These are phyloP conservation scores for Gaultheria prostrata DNA, from an alignment of 148 eudicot species.

Conservation along the genomic window DNA sequence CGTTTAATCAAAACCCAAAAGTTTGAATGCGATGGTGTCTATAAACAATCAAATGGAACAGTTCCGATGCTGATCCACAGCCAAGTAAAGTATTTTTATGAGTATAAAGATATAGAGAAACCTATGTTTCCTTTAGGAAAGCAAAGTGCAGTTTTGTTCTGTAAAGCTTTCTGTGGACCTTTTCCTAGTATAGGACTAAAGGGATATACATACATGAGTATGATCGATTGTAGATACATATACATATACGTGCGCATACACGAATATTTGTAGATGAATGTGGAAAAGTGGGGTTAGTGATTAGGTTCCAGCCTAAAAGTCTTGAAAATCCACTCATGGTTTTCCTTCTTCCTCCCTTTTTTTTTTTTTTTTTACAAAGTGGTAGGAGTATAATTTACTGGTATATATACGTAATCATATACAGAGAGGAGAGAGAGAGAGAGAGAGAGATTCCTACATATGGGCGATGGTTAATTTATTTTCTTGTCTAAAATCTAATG, in stretches of 20 bases:
- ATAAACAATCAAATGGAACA: background rate
- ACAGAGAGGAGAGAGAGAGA: background rate
- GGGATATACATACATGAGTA: background rate
- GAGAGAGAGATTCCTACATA: background rate
- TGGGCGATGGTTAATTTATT: too few relatives aligned
- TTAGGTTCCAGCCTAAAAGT: slow-evolving; percentile 34
- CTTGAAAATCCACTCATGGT: slow-evolving; percentile 9
- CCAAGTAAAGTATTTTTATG: background rate
- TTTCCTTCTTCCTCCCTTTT: background rate
- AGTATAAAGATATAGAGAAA: too few relatives aligned
- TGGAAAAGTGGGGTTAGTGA: slow-evolving; percentile 1
- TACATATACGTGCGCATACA: background rate
- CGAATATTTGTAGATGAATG: background rate
- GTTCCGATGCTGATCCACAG: slow-evolving; percentile 9
- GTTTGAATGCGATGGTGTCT: background rate
- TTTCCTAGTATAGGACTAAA: background rate
- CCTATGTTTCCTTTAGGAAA: background rate
- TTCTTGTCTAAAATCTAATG: too few relatives aligned
- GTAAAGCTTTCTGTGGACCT: slow-evolving; percentile 8
- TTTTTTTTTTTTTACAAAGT: background rate
- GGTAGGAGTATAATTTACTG: background rate
- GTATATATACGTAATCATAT: background rate
- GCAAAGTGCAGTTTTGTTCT: background rate
- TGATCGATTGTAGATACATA: background rate
- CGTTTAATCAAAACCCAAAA: background rate